Base-by-base conservation (phyloP, 768 basidiomycete species). In the Tricholoma matsutake region DNA sequence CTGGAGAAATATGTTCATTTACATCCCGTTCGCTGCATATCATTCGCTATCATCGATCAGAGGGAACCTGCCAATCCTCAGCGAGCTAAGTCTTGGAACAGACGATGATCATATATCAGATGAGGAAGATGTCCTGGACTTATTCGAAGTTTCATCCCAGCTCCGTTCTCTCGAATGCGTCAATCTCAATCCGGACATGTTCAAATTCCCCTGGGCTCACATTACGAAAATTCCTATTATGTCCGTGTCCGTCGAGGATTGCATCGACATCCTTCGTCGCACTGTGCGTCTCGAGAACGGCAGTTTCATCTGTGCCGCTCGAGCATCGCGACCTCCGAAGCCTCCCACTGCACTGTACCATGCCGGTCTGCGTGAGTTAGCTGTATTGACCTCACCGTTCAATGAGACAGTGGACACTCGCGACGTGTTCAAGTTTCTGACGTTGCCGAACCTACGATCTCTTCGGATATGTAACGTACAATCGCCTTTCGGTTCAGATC, bases 391-490 rank as follows among this genome's bases (percentile, higher is more conserved):
- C 10, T 71, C 76, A 8, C 68, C 70, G 1, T 75, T 71, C 68
- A 73, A 76, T 65, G 72, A 77, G 61, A 56, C 57, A 29, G 68
- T 77, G 52, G 76, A 77, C 39, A 71, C 76, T 25, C 61, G 68
- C n/a, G 67, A 67, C 8, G 69, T 78, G 37, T 78, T 79, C 67
- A 71, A 69, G 1, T 71, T 69, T 43, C 69, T 79, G 47, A 70
- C 69, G 45, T 64, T 75, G 11, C 77, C 78, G 20, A 67, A 68
- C 37, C 73, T 79, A 25, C 69, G 73, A 22, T 70, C 70, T 6
- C 75, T 79, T 32, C 73, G 71, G 16, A 77, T 78, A 53, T 78
- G 76, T 63, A 79, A 78, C 59, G 63, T 78, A 51, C 72, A 70
- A 54, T 71, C 72, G 41, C 68, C 72, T 10, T 74, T 78, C 51